Conservation (phyloP, 352 stramenopile genomes). For the Phytophthora foliorum region DNA sequence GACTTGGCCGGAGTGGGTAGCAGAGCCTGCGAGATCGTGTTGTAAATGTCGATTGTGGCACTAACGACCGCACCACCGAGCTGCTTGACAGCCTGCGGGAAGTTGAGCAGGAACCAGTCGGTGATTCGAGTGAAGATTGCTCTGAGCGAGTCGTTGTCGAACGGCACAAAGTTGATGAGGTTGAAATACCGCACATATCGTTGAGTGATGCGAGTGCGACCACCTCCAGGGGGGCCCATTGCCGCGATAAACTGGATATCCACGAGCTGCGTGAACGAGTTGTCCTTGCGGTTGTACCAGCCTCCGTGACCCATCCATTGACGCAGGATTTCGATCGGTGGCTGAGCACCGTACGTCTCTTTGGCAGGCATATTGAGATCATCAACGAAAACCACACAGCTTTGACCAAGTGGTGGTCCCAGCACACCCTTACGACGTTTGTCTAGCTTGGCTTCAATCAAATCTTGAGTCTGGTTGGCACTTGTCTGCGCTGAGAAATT, state of each 20-base stretch:
- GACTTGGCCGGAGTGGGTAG: conserved; percentile 94
- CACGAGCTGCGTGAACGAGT: conserved; percentile 93
- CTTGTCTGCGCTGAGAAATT: conserved; percentile 95
- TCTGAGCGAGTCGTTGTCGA: conserved; percentile 88
- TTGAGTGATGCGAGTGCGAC: conserved; percentile 93
- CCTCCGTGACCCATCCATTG: conserved; percentile 96
- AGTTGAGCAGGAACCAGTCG: conserved; percentile 92
- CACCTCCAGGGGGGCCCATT: conserved; percentile 94
- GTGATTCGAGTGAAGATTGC: conserved; percentile 92
- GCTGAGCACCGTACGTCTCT: conserved; percentile 94
- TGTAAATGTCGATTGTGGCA: conserved; percentile 94
- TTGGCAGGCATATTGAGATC: conserved; percentile 96
- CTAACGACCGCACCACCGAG: conserved; percentile 74
- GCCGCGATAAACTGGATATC: conserved; percentile 94
- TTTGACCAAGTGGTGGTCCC: conserved; percentile 91
- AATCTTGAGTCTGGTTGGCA: conserved; percentile 95
- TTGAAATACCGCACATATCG: conserved; percentile 95
- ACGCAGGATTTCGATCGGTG: conserved; percentile 93
- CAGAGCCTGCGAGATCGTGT: conserved; percentile 90
- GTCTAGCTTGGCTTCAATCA: conserved; percentile 95
- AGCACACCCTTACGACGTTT: conserved; percentile 95
- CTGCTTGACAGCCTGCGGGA: conserved; percentile 84
- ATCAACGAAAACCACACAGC: conserved; percentile 94
- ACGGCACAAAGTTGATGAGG: conserved; percentile 94
- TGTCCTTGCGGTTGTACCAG: conserved; percentile 96